phyloP scores from a whole-genome alignment of 192 early-diverging fungal genomes.

The Umbelopsis ramanniana region DNA sequence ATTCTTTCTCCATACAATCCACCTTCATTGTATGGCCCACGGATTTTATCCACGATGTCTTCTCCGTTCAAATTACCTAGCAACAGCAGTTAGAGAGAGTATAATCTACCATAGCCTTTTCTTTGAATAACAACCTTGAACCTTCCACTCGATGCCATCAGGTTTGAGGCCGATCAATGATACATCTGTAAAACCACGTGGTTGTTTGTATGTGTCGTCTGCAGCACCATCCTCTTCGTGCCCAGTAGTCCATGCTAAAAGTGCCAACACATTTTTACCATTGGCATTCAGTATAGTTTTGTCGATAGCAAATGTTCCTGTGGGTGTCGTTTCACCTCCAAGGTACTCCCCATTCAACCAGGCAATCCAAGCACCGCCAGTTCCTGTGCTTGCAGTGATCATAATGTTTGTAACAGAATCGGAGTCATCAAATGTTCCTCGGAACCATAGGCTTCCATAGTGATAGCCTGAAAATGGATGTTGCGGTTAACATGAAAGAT shows the following conservation, averaged over 20 bases:
- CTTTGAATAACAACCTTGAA: no score
- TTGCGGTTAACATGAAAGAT: no score
- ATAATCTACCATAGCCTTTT: no score
- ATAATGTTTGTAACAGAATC: not conserved
- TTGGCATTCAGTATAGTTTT: not conserved
- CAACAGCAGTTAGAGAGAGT: no score
- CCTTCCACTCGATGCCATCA: no score
- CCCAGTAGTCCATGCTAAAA: not conserved
- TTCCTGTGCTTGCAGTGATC: not conserved
- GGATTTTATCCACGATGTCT: constrained; percentile 15
- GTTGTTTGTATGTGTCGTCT: not conserved
- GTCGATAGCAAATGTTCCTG: not conserved
- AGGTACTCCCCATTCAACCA: constrained; percentile 21
- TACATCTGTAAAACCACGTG: no score
- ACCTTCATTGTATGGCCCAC: constrained; percentile 26
- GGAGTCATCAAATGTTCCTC: not conserved
- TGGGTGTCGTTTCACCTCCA: not conserved
- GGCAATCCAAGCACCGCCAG: not conserved
- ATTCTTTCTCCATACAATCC: constrained; percentile 23
- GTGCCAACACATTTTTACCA: constrained; percentile 4
- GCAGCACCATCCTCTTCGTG: constrained; percentile 10
- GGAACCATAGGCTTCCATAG: constrained; percentile 14
- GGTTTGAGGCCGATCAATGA: no score
- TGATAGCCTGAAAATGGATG: not conserved
- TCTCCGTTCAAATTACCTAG: constrained; percentile 22